Evolutionary conservation across 2,329 filamentous ascomycete genomes (phyloP).

Genomic region (Aspergillus sp.): DNA sequence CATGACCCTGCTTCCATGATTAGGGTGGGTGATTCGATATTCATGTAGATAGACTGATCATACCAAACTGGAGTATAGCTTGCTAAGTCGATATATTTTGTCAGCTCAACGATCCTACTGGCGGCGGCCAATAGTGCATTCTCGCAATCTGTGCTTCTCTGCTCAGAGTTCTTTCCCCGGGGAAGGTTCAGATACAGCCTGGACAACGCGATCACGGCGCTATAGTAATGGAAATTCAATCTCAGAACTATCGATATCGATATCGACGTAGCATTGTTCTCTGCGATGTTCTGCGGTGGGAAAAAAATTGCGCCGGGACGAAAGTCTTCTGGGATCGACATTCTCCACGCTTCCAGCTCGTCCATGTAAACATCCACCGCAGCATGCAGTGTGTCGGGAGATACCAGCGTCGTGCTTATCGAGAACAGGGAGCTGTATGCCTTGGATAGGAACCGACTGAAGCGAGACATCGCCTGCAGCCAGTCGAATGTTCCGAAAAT

Average conservation of each 20-base stretch:
- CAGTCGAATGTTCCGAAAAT: slow-evolving; percentile 40
- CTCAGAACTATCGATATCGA: slow-evolving; percentile 28
- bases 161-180: not conserved
- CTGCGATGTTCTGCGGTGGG: not conserved
- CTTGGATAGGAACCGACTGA: slow-evolving; percentile 38
- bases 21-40: too few relatives aligned
- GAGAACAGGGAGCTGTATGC: slow-evolving; percentile 43
- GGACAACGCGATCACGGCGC: slow-evolving; percentile 36
- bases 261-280: slow-evolving; percentile 20
- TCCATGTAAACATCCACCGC: slow-evolving; percentile 29
- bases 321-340: slow-evolving; percentile 34
- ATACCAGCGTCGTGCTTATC: slow-evolving; percentile 33
- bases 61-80: slow-evolving; percentile 42
- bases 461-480: slow-evolving; percentile 37
- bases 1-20: slow-evolving; percentile 27
- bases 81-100: slow-evolving; percentile 1
- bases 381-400: slow-evolving; percentile 17
- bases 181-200: slow-evolving; percentile 34
- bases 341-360: slow-evolving; percentile 39
- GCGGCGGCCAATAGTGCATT: slow-evolving; percentile 37
- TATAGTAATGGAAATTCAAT: slow-evolving; percentile 38
- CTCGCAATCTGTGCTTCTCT: slow-evolving; percentile 20
- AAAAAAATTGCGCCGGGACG: slow-evolving; percentile 27
- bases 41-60: slow-evolving; percentile 10
- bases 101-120: slow-evolving; percentile 34